Base-by-base conservation (phyloP, 1,284 basidiomycete species). In the Leccinum fuscescens region DNA sequence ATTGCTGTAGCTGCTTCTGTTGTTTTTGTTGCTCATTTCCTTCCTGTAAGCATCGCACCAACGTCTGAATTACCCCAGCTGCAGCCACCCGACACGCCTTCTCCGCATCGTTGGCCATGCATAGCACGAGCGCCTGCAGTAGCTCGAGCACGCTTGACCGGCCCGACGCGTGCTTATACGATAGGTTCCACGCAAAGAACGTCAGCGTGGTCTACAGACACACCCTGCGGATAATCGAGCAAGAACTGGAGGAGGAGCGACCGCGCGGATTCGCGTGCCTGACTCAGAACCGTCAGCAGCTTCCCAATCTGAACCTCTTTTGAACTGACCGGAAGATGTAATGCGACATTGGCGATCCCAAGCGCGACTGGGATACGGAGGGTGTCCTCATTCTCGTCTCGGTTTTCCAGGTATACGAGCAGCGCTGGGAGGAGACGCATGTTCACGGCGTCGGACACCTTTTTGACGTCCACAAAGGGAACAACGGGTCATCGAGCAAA, bases 151-250 rank as follows among this genome's bases (percentile, higher is more conserved):
- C 93, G 17, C 95, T 97, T 56, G 87, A 82, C 44, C 97, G 85
- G 1, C 97, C 97, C 57, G 88, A 92, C 70, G 98, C 95, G 73
- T 93, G 88, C 31, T 90, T 85, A 74, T 98, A 99, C 4, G 93
- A 89, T 24, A 98, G 77, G 72, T 99, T 99, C 74, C 93, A 94
- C 24, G 94, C 93, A 27, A 99, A 82, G 79, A 98, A 98, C 0
- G 89, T 85, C 83, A 99, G 92, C 68, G 94, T 93, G 55, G 88
- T 90, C 63, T 87, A 88, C 11, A 99, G 81, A 2, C 96, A 94
- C 92, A 39, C 97, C 97, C 74, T 99, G 97, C 1, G 97, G 97
- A 70, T 99, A 99, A 70, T 99, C 96, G 44, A 99, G 86, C 60
- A 99, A 79, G 82, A 99, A 99, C 70, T 97, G 93, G 49, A 99